A percentile compares a stretch with the other conserved stretches of the same genome.
Evolutionary conservation across 768 basidiomycete genomes (phyloP).

Genomic region (Arthromyces matolae): DNA sequence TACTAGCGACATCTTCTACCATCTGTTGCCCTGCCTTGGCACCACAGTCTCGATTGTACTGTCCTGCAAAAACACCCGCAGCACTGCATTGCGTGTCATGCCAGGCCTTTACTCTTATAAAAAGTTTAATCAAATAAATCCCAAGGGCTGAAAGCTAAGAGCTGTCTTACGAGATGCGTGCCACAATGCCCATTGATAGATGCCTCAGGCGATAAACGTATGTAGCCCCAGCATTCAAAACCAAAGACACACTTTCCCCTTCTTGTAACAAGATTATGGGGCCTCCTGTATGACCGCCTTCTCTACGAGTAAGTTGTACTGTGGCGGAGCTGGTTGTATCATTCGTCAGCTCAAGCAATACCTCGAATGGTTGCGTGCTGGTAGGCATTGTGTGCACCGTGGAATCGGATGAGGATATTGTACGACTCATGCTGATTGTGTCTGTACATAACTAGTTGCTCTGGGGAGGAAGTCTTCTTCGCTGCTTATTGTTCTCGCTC

Average conservation of each 20-base stretch:
- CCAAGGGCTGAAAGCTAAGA: conserved; percentile 10
- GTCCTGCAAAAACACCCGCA: conserved; percentile 24
- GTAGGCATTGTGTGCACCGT: conserved; percentile 35
- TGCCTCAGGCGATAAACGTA: conserved; percentile 47
- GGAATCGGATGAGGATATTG: conserved; percentile 7
- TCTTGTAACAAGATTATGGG: conserved; percentile 36
- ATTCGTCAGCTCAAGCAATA: conserved; percentile 49
- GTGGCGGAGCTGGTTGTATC: conserved; percentile 38
- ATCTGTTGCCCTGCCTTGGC: conserved; percentile 17
- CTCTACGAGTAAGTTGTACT: conserved; percentile 35
- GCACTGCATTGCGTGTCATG: conserved; percentile 37
- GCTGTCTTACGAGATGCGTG: conserved; percentile 46
- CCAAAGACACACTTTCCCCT: conserved; percentile 41
- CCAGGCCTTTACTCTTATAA: conserved; percentile 41
- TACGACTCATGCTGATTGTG: conserved; percentile 1
- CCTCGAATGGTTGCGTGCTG: conserved; percentile 50
- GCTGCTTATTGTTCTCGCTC: conserved; percentile 30
- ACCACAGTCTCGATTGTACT: conserved; percentile 13
- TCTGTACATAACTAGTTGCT: conserved; percentile 15
- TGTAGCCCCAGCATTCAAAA: conserved; percentile 43
- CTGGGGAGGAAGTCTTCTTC: conserved; percentile 11
- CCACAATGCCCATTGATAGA: conserved; percentile 32
- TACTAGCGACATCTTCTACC: conserved; percentile 19
- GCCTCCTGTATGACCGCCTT: conserved; percentile 24
- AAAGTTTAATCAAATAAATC: background rate